Percentiles rank a stretch among this genome's conserved stretches.
Evolutionary conservation across 2,329 filamentous ascomycete species (phyloP).

Genomic region (Diaporthe aspalathi): DNA sequence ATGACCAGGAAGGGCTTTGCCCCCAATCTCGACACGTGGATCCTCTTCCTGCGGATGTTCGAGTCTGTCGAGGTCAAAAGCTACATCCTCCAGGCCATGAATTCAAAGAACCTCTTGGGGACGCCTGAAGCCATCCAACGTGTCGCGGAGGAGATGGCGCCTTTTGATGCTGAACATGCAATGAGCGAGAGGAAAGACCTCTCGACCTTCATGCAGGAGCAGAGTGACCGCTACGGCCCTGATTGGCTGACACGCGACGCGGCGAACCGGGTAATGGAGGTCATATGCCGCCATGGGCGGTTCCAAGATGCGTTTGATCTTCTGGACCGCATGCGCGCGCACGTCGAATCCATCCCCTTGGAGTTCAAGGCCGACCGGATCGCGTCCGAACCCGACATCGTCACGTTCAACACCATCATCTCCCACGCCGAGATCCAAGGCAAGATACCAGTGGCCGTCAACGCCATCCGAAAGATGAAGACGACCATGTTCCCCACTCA

Average conservation of each 20-base stretch:
- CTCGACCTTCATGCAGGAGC: slow-evolving; percentile 53
- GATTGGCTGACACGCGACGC: slow-evolving; percentile 56
- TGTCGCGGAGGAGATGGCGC: slow-evolving; percentile 57
- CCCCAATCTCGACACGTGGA: slow-evolving; percentile 61
- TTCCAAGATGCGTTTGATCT: slow-evolving; percentile 47
- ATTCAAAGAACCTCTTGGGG: slow-evolving; percentile 56
- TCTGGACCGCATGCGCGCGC: slow-evolving; percentile 47
- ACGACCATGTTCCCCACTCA: not conserved
- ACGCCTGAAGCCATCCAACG: slow-evolving; percentile 50
- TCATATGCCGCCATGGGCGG: slow-evolving; percentile 55
- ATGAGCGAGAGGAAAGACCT: slow-evolving; percentile 51
- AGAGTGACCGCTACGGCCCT: slow-evolving; percentile 57
- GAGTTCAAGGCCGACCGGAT: slow-evolving; percentile 2
- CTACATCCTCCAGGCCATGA: slow-evolving; percentile 60
- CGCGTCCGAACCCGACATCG: slow-evolving; percentile 43
- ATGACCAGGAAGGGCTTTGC: slow-evolving; percentile 55
- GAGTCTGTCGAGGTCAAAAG: slow-evolving; percentile 67
- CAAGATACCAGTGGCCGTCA: slow-evolving; percentile 41
- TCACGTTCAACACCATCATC: slow-evolving; percentile 51
- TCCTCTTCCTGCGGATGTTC: slow-evolving; percentile 63
- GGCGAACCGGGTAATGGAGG: slow-evolving; percentile 54
- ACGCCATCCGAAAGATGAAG: slow-evolving; percentile 44
- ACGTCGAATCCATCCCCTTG: slow-evolving; percentile 32
- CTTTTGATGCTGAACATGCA: slow-evolving; percentile 56
- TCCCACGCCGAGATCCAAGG: slow-evolving; percentile 45